Base-by-base conservation (phyloP, 352 stramenopile genomes). In the Pythium coloratum region DNA sequence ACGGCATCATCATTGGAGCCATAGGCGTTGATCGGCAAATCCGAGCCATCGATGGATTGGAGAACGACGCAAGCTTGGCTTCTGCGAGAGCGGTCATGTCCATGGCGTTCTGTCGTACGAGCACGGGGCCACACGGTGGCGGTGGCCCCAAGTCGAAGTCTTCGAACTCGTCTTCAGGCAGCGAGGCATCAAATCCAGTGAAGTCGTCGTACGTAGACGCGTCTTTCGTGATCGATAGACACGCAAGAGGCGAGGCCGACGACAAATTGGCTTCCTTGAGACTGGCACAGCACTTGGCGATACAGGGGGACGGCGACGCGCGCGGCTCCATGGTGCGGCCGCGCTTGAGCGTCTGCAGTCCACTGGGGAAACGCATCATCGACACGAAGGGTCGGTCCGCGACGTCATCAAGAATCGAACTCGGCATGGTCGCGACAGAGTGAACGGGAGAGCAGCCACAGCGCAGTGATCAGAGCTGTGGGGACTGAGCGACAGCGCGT, bases 91-190 rank as follows among this genome's bases (percentile, higher is more conserved):
- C 60, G 1, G 60, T 67, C 12, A 60, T 24, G 24, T 67, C 51
- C 20, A 55, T 55, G 26, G 60, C 60, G 30, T 67, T 59, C 24
- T 67, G 60, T 34, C 60, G 60, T 1, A 67, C 51, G 14, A 67
- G 60, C 20, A 67, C 60, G 2, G 60, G 60, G 0, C 34, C 60
- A n/a, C 38, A 47, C 28, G 60, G 60, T 8, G 60, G 60, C 4
- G 60, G 60, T n/a, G 60, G 60, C 6, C 60, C 60, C 10, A 67
- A 20, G 28, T 67, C 60, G 51, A 67, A 67, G 36, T 67, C 60
- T 18, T 60, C 60, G 44, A 60, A 59, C 30, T 67, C 60, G 28
- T 67, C 50, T 51, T 65, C 46, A 20, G 59, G 59, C 42, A 40
- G 24, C 2, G 20, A 5, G 1, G 14, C 26, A 14, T 58, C 59